phyloP scores from a whole-genome alignment of 2,329 filamentous ascomycete species.

The Claviceps sp. region DNA sequence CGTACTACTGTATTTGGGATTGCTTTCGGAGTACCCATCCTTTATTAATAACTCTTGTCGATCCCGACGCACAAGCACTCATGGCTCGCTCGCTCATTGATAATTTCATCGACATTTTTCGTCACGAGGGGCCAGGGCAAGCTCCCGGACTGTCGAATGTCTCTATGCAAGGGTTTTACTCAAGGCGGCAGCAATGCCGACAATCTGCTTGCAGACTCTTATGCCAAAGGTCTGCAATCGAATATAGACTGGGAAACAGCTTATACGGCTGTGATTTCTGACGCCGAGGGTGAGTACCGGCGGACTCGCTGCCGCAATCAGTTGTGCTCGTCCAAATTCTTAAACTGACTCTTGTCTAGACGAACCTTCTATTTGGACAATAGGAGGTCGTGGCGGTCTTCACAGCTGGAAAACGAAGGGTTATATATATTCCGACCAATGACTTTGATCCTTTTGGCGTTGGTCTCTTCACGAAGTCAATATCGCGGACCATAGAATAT shows the following conservation, averaged over 20 bases:
- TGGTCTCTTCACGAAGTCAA: slow-evolving; percentile 53
- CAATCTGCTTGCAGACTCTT: slow-evolving; percentile 56
- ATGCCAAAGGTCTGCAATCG: slow-evolving; percentile 51
- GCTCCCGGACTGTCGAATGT: slow-evolving; percentile 67
- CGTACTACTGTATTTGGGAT: slow-evolving; percentile 59
- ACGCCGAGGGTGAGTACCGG: slow-evolving; percentile 42
- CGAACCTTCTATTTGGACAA: slow-evolving; percentile 47
- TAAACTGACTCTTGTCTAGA: slow-evolving; percentile 5
- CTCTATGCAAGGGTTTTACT: slow-evolving; percentile 60
- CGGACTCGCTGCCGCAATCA: not conserved
- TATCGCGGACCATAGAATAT: slow-evolving; percentile 67
- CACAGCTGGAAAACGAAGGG: slow-evolving; percentile 56
- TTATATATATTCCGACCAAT: slow-evolving; percentile 59
- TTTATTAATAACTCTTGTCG: slow-evolving; percentile 56
- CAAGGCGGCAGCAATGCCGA: slow-evolving; percentile 70
- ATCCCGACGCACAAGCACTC: slow-evolving; percentile 50
- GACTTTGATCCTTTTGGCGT: slow-evolving; percentile 52
- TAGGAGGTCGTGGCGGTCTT: slow-evolving; percentile 60
- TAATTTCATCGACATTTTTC: slow-evolving; percentile 64
- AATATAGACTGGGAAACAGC: slow-evolving; percentile 57
- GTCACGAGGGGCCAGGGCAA: slow-evolving; percentile 52
- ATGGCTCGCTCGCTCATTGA: slow-evolving; percentile 60
- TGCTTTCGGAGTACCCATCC: slow-evolving; percentile 59
- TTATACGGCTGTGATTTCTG: slow-evolving; percentile 60
- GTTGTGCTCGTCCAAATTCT: slow-evolving; percentile 13